Conservation (phyloP, 192 early-diverging fungal species). For the Cetraspora pellucida region DNA sequence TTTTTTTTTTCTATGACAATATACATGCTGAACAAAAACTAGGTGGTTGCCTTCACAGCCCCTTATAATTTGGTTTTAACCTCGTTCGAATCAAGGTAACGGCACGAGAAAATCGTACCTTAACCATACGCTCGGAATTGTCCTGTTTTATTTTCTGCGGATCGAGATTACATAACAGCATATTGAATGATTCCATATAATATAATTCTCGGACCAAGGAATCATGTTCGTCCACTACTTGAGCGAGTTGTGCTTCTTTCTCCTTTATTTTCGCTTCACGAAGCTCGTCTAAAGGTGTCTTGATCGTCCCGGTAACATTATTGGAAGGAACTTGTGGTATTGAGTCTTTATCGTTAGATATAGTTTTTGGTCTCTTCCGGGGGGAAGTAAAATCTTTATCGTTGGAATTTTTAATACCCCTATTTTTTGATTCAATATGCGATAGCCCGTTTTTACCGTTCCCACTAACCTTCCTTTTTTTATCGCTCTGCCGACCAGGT, state of each 20-base stretch:
- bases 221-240: slow-evolving; percentile 57
- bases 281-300: slow-evolving; percentile 51
- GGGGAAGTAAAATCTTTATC: background rate
- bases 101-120: slow-evolving; percentile 41
- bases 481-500: slow-evolving; percentile 3
- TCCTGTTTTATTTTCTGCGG: slow-evolving; percentile 52
- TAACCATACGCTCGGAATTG: slow-evolving; percentile 57
- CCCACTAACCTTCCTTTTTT: background rate
- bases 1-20: background rate
- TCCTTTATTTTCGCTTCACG: slow-evolving; percentile 42
- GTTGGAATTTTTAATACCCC: background rate
- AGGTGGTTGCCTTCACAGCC: background rate
- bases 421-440: background rate
- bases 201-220: slow-evolving; percentile 58
- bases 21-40: slow-evolving; percentile 1
- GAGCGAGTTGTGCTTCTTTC: slow-evolving; percentile 47
- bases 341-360: background rate
- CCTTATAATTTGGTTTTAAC: slow-evolving; percentile 7
- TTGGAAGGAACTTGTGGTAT: background rate
- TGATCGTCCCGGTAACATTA: background rate
- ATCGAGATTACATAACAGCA: slow-evolving; percentile 52
- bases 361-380: slow-evolving; percentile 31
- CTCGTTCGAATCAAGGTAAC: background rate
- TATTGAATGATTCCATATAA: slow-evolving; percentile 57
- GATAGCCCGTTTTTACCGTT: background rate